Base-by-base conservation (phyloP, 108 stramenopile genomes). In the Skeletonema marinoi region DNA sequence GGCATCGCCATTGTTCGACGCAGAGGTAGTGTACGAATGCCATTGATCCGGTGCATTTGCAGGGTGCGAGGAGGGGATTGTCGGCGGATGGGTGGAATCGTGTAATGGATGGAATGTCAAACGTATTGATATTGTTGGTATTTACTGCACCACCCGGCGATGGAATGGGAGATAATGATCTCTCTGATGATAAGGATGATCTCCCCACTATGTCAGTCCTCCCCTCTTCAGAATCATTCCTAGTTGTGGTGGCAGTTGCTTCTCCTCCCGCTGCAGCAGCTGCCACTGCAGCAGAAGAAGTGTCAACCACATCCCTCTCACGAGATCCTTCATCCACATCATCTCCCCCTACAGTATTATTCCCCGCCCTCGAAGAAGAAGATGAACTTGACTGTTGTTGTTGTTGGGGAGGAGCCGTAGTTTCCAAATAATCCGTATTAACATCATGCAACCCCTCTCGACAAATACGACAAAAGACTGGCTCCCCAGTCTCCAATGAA, bases 21-120 rank as follows among this genome's bases (percentile, higher is more conserved):
- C 96, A 94, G 13, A 96, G 84, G 70, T 93, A 92, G 68, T 94
- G 96, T 1, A 96, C 96, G 84, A 94, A 96, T 6, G 93, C 93
- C 96, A 96, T 95, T 33, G 92, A 89, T 16, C 96, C 96, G 14
- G 93, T 85, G 69, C 96, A 96, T 70, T 91, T 85, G 74, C 96
- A 96, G 2, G 96, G 96, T 12, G 93, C 87, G 13, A 96, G 72
- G 67, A 96, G 81, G 1, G 96, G 96, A 74, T 96, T 96, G 64
- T 93, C 90, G 9, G 85, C 74, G 6, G 77, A 75, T 42, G 90
- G 93, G 58, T 90, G 86, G 46, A 89, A 89, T 16, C 76, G 60
- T 32, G 74, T 51, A 8, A 80, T 64, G 56, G 77, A 66, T 16
- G 70, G 65, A 64, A 64, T 14, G 64, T 65, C 7, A 32, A 36